Base-by-base conservation (phyloP, 306 rosid species). In the Cyamopsis tetragonoloba region DNA sequence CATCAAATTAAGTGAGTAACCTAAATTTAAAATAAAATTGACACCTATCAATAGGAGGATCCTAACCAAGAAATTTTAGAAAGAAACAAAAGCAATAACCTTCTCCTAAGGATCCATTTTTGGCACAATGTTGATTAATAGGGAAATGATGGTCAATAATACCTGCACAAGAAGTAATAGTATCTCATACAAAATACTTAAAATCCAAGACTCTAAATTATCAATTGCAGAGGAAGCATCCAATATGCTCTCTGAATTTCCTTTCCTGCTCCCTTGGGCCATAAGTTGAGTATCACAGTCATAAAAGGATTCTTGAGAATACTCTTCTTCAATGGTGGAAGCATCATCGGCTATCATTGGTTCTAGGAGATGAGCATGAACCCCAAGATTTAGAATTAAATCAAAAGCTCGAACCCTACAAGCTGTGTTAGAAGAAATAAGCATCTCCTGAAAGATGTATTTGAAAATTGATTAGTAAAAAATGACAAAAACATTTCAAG, bases 121-220 rank as follows among this genome's bases (percentile, higher is more conserved):
- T 26, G 6, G 43, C 18, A 54, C 6, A 47, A 48, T 58, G 31
- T 60, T 17, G 15, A 62, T 43, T 15, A 54, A 18, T 8, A 51
- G 50, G 57, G 39, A 54, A 63, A 34, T 32, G 18, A 12, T 17
- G 17, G 68, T 22, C 43, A 76, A 20, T 7, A 56, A 50, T 87
- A 90, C 97, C 92, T 90, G 97, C 70, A 90, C 92, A 63, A 90
- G 97, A 79, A 85, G 89, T 24, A 85, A 90, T 68, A 87, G 82
- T 47, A 79, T 84, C 82, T 87, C 92, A 72, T 80, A 85, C 71
- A 90, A 85, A 84, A 87, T 87, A 74, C 82, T 84, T 50, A 85
- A 80, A 73, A 90, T 90, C 97, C 97, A 90, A 56, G 86, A 76
- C 68, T 87, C 95, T 30, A 90, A 87, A 63, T 77, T 72, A 68